Percentiles rank a stretch among this genome's conserved stretches.
Conservation (phyloP, 495 filamentous ascomycete genomes). For the Massariosphaeria phaeospora region DNA sequence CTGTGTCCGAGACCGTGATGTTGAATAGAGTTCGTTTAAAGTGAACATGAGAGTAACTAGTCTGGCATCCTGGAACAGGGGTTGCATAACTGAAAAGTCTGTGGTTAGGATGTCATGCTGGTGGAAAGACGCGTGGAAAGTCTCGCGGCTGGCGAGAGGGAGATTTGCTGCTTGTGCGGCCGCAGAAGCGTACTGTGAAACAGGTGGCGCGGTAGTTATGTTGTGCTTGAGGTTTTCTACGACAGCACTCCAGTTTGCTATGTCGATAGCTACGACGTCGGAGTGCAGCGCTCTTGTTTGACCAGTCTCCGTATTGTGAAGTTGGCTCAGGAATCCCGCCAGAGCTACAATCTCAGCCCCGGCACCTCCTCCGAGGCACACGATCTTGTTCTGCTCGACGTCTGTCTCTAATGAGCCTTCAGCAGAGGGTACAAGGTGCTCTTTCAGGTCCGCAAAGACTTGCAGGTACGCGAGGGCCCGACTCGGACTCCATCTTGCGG, state of each 20-base stretch:
- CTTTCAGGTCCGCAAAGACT: conserved; percentile 52
- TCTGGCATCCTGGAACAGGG: conserved; percentile 42
- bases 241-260: conserved; percentile 68
- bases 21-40: conserved; percentile 88
- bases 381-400: conserved; percentile 2
- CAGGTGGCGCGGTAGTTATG: conserved; percentile 46
- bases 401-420: conserved; percentile 8
- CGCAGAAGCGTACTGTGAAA: conserved; percentile 55
- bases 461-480: conserved; percentile 73
- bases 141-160: conserved; percentile 41
- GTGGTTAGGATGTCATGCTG: conserved; percentile 60
- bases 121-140: conserved; percentile 43
- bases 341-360: conserved; percentile 78
- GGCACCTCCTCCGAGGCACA: conserved; percentile 71
- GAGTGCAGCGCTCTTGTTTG: conserved; percentile 28
- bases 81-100: conserved; percentile 40
- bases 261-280: conserved; percentile 67
- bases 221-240: conserved; percentile 48
- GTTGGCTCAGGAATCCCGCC: conserved; percentile 54
- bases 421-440: conserved; percentile 35
- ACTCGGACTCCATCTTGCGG: conserved; percentile 78
- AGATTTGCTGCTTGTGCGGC: conserved; percentile 45
- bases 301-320: conserved; percentile 22
- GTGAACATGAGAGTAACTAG: conserved; percentile 88
- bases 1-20: conserved; percentile 69